A percentile compares a stretch with the other conserved stretches of the same genome.
These are phyloP conservation scores for Rhodomyrtus psidioides DNA, from an alignment of 441 rosid species.

Conservation along the genomic window DNA sequence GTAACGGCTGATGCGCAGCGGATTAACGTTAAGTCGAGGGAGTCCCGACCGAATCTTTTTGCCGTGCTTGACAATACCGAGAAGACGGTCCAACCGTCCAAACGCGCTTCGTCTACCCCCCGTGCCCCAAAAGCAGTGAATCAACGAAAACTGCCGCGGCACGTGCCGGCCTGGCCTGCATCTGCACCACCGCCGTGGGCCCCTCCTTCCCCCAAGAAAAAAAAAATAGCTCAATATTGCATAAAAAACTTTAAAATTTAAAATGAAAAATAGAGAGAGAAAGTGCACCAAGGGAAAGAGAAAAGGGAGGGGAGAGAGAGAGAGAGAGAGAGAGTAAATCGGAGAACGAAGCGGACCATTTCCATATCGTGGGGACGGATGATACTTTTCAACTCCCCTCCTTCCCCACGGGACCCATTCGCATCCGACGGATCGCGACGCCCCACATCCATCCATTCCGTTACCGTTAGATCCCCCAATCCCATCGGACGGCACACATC, in stretches of 20 bases:
- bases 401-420: constrained; percentile 13
- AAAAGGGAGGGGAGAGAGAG: neutral
- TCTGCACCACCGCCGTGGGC: neutral
- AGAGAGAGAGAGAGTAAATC: neutral
- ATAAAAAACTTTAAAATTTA: neutral
- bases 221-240: too few species aligned
- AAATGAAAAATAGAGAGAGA: neutral
- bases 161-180: constrained; percentile 54
- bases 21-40: neutral
- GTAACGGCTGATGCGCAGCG: neutral
- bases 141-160: constrained; percentile 16
- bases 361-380: neutral
- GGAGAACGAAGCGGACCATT: neutral
- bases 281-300: neutral
- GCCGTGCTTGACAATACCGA: neutral
- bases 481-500: constrained; percentile 40
- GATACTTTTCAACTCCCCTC: neutral
- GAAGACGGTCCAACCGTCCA: neutral
- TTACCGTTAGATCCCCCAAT: constrained; percentile 7
- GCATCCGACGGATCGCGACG: constrained; percentile 47
- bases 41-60: neutral
- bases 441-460: neutral
- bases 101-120: neutral
- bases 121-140: neutral
- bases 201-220: neutral